phyloP scores from a whole-genome alignment of 2,329 filamentous ascomycete species.

The Herpotrichia juniperi region DNA sequence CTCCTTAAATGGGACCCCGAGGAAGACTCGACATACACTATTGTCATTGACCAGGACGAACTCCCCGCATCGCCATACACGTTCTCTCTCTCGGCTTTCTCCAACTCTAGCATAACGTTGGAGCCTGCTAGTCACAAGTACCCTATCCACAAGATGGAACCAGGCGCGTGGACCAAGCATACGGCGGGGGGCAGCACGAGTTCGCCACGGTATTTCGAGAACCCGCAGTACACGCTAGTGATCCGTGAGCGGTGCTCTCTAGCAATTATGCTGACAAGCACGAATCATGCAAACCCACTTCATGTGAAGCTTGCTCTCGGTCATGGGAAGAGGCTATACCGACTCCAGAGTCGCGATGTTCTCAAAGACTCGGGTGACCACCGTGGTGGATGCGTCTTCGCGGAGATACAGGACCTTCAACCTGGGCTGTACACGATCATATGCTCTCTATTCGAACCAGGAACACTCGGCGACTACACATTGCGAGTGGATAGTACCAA shows the following conservation, averaged over 20 bases:
- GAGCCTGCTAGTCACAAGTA: conserved; percentile 67
- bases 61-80: conserved; percentile 75
- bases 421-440: conserved; percentile 84
- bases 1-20: conserved; percentile 74
- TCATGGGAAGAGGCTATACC: conserved; percentile 71
- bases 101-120: conserved; percentile 66
- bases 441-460: conserved; percentile 86
- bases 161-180: conserved; percentile 75
- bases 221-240: conserved; percentile 81
- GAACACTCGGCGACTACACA: conserved; percentile 75
- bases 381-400: conserved; percentile 76
- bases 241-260: conserved; percentile 65
- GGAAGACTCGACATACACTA: conserved; percentile 59
- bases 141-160: conserved; percentile 62
- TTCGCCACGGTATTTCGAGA: conserved; percentile 76
- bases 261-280: conserved; percentile 75
- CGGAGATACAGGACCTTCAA: conserved; percentile 65
- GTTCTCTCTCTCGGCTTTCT: conserved; percentile 89
- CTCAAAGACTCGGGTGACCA: conserved; percentile 88
- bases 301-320: conserved; percentile 87
- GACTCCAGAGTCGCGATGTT: conserved; percentile 76
- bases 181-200: conserved; percentile 86
- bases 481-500: conserved; percentile 75
- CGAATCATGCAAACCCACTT: conserved; percentile 70
- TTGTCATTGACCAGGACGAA: conserved; percentile 79